Base-by-base conservation (phyloP, 192 early-diverging fungal genomes). In the Kappamyces sp. region DNA sequence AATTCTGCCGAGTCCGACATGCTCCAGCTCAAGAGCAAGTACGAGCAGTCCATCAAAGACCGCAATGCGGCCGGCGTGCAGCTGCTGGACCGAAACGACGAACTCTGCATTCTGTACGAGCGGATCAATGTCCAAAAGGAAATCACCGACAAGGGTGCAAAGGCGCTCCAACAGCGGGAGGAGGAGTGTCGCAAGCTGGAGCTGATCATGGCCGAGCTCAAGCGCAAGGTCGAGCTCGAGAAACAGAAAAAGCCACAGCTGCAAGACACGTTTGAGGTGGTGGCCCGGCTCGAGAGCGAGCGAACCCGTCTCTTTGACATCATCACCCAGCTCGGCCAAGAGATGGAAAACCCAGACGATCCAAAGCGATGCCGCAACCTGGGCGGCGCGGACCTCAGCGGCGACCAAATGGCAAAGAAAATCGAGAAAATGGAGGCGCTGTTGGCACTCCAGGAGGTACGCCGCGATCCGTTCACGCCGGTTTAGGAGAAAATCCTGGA, bases 21-120 rank as follows among this genome's bases (percentile, higher is more conserved):
- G 61, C 58, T 75, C 0, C 38, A 61, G 15, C 69, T 83, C 5
- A 69, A 73, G 46, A 37, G 43, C 5, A 65, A 75, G 47, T 80
- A 78, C 59, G 80, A 77, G 37, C n/a, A 54, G 11, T 65, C 75
- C 2, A 68, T 79, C 5, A 67, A 68, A 41, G 77, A 81, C 22
- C 60, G 81, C 7, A 82, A 83, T 64, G 47, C 62, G 0, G 65
- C 70, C 6, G 81, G 79, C 49, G 64, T 78, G 9, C 68, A 79
- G 29, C 54, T 83, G n/a, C 64, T 82, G 2, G 81, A 83, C 33
- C 69, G 77, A 30, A 84, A 82, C 64, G 80, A 82, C 53, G 80
- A 82, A 45, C 67, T 82, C 1, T 79, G 80, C 62, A 82, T 81
- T 38, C 50, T 82, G 1, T 81, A 82, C 47, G 80, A 82, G 52